These are phyloP conservation scores for Xylaria sp. DNA, from an alignment of 2,329 filamentous ascomycete species.

Conservation along the genomic window DNA sequence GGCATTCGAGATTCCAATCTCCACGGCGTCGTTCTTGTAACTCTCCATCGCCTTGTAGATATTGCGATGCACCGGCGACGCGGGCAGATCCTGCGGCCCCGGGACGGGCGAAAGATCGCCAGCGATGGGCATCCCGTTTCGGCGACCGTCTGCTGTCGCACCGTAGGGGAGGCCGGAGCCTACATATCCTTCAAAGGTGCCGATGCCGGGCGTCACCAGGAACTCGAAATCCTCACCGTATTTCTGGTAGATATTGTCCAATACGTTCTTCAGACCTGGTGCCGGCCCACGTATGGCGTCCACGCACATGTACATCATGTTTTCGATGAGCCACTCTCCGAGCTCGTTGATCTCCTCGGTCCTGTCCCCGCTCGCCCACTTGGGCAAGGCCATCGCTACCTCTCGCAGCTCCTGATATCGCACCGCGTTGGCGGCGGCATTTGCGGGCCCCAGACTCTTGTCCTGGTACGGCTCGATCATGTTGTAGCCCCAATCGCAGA, in stretches of 20 bases:
- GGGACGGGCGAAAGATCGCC: slow-evolving; percentile 41
- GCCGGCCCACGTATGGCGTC: slow-evolving; percentile 31
- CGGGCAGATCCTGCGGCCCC: slow-evolving; percentile 36
- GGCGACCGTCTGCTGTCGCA: slow-evolving; percentile 42
- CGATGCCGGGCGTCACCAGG: slow-evolving; percentile 37
- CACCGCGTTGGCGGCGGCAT: slow-evolving; percentile 34
- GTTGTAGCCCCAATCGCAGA: slow-evolving; percentile 37
- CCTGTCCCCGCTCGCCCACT: slow-evolving; percentile 38
- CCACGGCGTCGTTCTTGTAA: slow-evolving; percentile 25
- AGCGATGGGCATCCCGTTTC: slow-evolving; percentile 39
- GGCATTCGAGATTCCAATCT: slow-evolving; percentile 40
- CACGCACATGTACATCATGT: slow-evolving; percentile 31
- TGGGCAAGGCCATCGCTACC: slow-evolving; percentile 36
- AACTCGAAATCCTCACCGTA: slow-evolving; percentile 39
- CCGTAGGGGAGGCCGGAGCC: slow-evolving; percentile 40
- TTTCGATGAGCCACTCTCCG: slow-evolving; percentile 36
- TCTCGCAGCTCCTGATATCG: slow-evolving; percentile 40
- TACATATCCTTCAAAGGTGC: slow-evolving; percentile 43
- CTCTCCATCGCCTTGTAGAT: slow-evolving; percentile 39
- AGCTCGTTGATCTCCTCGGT: slow-evolving; percentile 36
- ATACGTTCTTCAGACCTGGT: slow-evolving; percentile 23
- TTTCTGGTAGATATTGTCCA: slow-evolving; percentile 36
- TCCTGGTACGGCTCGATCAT: slow-evolving; percentile 38
- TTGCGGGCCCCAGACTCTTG: slow-evolving; percentile 30
- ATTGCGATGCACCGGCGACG: slow-evolving; percentile 30